Evolutionary conservation across 768 basidiomycete genomes (phyloP).

Genomic region (Podaxis carcinomalis): DNA sequence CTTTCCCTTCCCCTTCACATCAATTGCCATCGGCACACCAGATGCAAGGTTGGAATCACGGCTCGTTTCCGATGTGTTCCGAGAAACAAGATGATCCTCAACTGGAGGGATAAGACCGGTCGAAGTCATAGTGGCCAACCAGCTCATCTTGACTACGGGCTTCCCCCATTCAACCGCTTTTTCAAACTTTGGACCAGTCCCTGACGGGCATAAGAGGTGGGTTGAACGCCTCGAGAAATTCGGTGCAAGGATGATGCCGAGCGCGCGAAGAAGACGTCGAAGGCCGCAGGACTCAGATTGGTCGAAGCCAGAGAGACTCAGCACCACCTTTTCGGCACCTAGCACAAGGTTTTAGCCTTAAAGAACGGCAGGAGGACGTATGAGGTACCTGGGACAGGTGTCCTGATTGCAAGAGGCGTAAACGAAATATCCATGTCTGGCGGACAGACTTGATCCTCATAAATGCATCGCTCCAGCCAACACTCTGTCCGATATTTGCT

Average conservation of each 20-base stretch:
- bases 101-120: conserved; percentile 43
- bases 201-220: conserved; percentile 75
- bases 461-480: conserved; percentile 88
- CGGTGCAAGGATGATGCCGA: conserved; percentile 53
- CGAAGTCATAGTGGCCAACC: conserved; percentile 59
- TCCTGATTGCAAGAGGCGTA: conserved; percentile 51
- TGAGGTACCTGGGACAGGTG: conserved; percentile 55
- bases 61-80: not conserved
- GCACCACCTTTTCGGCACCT: conserved; percentile 53
- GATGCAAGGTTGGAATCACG: not conserved
- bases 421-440: conserved; percentile 70
- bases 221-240: conserved; percentile 69
- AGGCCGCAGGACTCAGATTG: conserved; percentile 65
- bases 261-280: conserved; percentile 58
- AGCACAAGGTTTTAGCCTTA: not conserved
- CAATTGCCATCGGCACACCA: conserved; percentile 9
- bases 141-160: conserved; percentile 65
- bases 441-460: conserved; percentile 65
- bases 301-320: conserved; percentile 78
- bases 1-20: conserved; percentile 27
- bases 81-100: conserved; percentile 27
- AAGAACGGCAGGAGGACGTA: not conserved
- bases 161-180: conserved; percentile 79
- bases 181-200: conserved; percentile 67
- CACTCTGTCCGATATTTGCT: conserved; percentile 81